phyloP scores from a whole-genome alignment of 1,284 basidiomycete species.

The Apiotrichum laibachii region DNA sequence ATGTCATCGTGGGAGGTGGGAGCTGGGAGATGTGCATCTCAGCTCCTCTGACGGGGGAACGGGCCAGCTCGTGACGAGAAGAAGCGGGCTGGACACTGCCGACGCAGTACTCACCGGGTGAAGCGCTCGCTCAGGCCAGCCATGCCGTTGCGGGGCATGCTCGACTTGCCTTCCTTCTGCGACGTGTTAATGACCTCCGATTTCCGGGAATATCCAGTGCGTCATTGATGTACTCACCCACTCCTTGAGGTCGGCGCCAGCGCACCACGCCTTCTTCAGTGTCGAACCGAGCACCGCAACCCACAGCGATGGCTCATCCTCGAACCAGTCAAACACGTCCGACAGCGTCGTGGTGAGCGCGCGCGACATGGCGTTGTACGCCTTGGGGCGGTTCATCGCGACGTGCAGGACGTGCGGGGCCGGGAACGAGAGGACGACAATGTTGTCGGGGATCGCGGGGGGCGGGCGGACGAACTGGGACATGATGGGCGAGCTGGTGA shows the following conservation, averaged over 20 bases:
- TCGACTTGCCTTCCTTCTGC: constrained; percentile 12
- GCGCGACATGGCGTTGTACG: constrained; percentile 21
- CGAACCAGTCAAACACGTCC: constrained; percentile 21
- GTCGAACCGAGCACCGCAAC: constrained; percentile 18
- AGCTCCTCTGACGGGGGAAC: too few relatives aligned
- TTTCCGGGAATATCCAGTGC: too few relatives aligned
- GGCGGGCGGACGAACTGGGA: constrained; percentile 8
- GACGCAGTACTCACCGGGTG: constrained; percentile 9
- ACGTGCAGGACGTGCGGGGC: constrained; percentile 18
- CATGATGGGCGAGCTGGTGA: too few relatives aligned
- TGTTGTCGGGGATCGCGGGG: constrained; percentile 14
- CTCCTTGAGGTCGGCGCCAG: constrained; percentile 20
- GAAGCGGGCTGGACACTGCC: too few relatives aligned
- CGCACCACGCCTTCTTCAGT: constrained; percentile 17
- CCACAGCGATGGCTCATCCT: constrained; percentile 17
- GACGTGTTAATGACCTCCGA: constrained; percentile 7
- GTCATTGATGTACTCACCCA: constrained; percentile 22
- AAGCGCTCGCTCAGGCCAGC: constrained; percentile 18
- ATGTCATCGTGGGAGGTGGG: too few relatives aligned
- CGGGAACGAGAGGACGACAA: constrained; percentile 15
- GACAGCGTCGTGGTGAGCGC: constrained; percentile 14
- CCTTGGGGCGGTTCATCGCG: constrained; percentile 23
- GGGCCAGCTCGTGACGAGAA: too few relatives aligned
- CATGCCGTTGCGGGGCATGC: constrained; percentile 12
- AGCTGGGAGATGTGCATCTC: too few relatives aligned